phyloP scores from a whole-genome alignment of 352 stramenopile genomes.

The Phytophthora palmivora region DNA sequence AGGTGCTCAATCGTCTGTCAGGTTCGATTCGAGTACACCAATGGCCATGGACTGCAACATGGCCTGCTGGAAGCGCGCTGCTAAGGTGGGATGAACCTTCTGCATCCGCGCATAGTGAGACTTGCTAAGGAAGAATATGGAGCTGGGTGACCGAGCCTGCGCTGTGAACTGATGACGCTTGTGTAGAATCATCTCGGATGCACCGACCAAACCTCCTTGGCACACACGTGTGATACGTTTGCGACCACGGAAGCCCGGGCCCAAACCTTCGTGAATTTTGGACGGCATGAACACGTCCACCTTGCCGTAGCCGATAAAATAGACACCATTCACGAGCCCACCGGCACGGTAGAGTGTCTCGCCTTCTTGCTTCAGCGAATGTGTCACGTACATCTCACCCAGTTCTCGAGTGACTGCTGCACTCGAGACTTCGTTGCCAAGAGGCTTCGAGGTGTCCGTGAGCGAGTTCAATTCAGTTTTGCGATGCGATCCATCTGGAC shows the following conservation, averaged over 20 bases:
- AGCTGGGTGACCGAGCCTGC: slow-evolving; percentile 66
- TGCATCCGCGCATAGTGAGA: slow-evolving; percentile 78
- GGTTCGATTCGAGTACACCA: slow-evolving; percentile 85
- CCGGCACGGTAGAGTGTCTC: slow-evolving; percentile 79
- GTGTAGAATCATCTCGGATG: slow-evolving; percentile 83
- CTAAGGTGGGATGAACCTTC: slow-evolving; percentile 63
- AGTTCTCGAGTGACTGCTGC: slow-evolving; percentile 64
- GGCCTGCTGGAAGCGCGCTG: slow-evolving; percentile 81
- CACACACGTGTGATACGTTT: slow-evolving; percentile 87
- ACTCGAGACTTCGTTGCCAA: not conserved
- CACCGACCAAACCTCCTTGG: slow-evolving; percentile 80
- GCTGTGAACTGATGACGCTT: slow-evolving; percentile 85
- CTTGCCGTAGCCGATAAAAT: slow-evolving; percentile 87
- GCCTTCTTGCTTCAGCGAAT: slow-evolving; percentile 58
- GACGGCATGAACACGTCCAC: slow-evolving; percentile 87
- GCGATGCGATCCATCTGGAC: slow-evolving; percentile 21
- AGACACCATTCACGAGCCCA: slow-evolving; percentile 66
- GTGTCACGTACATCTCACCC: slow-evolving; percentile 77
- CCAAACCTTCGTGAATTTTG: slow-evolving; percentile 80
- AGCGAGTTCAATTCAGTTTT: slow-evolving; percentile 24
- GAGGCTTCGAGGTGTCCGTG: not conserved
- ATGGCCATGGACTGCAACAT: slow-evolving; percentile 89
- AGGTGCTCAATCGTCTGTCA: slow-evolving; percentile 69
- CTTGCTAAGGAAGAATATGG: slow-evolving; percentile 87
- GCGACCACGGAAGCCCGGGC: slow-evolving; percentile 74